Conservation (phyloP, 139 green algal species). For the Chlamydomonas eustigma region DNA sequence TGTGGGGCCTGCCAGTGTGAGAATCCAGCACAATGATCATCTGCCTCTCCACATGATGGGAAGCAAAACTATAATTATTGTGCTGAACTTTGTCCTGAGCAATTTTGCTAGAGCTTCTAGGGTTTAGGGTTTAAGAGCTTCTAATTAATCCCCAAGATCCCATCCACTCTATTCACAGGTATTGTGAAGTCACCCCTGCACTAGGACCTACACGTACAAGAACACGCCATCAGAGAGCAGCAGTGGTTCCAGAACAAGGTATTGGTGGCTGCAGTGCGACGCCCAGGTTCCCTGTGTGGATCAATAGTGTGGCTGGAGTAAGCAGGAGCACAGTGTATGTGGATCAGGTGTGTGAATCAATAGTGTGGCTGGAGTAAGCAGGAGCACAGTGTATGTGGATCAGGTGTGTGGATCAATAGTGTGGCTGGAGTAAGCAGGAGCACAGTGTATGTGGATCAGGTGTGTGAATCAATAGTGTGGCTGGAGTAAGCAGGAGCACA, state of each 20-base stretch:
- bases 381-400: not conserved
- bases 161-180: not conserved
- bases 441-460: not conserved
- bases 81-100: too few species aligned
- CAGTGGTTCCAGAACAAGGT: not conserved
- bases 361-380: not conserved
- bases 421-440: not conserved
- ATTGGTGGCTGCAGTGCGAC: not conserved
- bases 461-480: not conserved
- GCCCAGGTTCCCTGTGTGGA: not conserved
- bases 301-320: not conserved
- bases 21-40: too few species aligned
- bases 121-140: too few species aligned
- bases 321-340: not conserved
- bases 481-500: not conserved
- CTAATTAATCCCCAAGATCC: too few species aligned
- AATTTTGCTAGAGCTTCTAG: too few species aligned
- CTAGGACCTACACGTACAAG: constrained; percentile 32
- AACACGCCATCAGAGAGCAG: constrained; percentile 19
- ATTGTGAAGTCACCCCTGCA: constrained; percentile 36
- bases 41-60: too few species aligned
- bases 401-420: not conserved
- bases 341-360: constrained; percentile 5
- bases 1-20: too few species aligned
- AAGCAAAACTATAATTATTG: too few species aligned